Evolutionary conservation across 225 moss, liverwort and hornwort genomes (phyloP).

Genomic region (Antitrichia curtipendula): DNA sequence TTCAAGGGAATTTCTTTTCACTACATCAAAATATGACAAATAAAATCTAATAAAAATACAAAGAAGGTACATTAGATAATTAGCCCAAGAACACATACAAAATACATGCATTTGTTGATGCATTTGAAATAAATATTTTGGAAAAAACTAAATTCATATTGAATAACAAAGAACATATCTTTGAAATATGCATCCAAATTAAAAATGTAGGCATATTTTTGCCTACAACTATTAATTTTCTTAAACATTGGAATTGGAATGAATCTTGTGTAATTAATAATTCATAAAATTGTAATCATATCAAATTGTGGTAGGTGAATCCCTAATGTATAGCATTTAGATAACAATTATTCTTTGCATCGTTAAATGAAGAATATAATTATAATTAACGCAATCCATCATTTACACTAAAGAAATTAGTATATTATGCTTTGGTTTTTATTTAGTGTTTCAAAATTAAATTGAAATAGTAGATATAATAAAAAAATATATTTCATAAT

Average conservation of each 20-base stretch:
- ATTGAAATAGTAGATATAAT: rapidly evolving
- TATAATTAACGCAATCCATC: not conserved
- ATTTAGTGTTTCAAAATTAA: too few species aligned
- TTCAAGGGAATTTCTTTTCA: not conserved
- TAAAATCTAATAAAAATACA: not conserved
- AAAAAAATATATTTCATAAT: rapidly evolving
- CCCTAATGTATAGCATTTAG: not conserved
- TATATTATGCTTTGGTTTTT: too few species aligned
- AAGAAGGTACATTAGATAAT: not conserved
- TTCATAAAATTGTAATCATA: not conserved
- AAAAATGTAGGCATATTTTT: not conserved
- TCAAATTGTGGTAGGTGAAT: not conserved
- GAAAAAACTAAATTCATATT: not conserved
- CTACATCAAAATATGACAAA: not conserved
- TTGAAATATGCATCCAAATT: not conserved
- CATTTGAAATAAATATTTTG: too few species aligned
- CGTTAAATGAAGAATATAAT: not conserved
- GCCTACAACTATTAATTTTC: not conserved
- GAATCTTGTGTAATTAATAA: not conserved
- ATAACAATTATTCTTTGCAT: not conserved
- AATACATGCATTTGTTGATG: not conserved
- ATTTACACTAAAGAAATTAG: too few species aligned
- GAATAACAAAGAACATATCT: not conserved
- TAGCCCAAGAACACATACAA: not conserved
- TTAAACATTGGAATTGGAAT: too few species aligned